phyloP scores from a whole-genome alignment of 352 stramenopile species.

The Plasmopara muralis region DNA sequence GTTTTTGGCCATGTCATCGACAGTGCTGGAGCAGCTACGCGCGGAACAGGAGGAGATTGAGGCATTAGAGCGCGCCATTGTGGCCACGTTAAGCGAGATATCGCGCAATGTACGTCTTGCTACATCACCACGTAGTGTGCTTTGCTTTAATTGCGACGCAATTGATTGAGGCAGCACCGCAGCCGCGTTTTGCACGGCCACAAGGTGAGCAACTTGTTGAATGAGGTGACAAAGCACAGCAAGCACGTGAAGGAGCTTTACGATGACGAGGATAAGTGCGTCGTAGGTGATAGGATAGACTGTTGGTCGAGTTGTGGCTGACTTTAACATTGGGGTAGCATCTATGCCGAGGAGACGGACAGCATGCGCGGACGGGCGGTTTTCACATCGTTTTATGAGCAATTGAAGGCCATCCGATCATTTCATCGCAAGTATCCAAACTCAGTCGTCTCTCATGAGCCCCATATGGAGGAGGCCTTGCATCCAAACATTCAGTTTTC shows the following conservation, averaged over 20 bases:
- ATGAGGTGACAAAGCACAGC: constrained; percentile 62
- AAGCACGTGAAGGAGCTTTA: constrained; percentile 74
- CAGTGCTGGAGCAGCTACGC: constrained; percentile 77
- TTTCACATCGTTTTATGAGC: constrained; percentile 87
- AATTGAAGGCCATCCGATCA: constrained; percentile 75
- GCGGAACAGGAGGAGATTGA: constrained; percentile 78
- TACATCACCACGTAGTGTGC: too few relatives aligned
- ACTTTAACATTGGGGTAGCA: constrained; percentile 24
- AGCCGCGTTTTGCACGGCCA: constrained; percentile 73
- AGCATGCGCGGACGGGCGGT: constrained; percentile 67
- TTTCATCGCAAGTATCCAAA: constrained; percentile 85
- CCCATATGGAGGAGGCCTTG: constrained; percentile 47
- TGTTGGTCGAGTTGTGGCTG: neutral
- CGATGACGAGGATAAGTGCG: constrained; percentile 72
- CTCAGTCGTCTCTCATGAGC: constrained; percentile 57
- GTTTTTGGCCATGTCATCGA: constrained; percentile 62
- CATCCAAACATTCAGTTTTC: constrained; percentile 76
- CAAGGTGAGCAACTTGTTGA: constrained; percentile 77
- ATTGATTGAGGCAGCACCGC: constrained; percentile 40
- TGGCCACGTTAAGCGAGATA: constrained; percentile 70
- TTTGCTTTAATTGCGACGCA: too few relatives aligned
- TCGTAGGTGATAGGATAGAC: constrained; percentile 5
- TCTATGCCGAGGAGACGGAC: constrained; percentile 71
- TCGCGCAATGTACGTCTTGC: constrained; percentile 61
- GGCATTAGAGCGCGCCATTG: constrained; percentile 60